phyloP scores from a whole-genome alignment of 148 eudicot genomes.

The Rhododendron vialii region DNA sequence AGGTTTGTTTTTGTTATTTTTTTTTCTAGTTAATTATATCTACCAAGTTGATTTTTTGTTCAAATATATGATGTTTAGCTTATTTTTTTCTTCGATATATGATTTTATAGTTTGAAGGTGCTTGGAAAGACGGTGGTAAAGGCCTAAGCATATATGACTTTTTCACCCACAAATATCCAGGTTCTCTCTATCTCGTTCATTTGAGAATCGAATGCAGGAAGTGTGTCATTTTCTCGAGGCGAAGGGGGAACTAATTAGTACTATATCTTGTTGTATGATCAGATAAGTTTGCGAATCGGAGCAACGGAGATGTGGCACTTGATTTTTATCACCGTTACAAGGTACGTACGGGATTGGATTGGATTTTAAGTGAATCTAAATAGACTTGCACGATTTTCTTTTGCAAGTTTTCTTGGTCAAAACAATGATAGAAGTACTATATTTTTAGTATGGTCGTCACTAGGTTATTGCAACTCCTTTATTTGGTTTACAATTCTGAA shows the following conservation, averaged over 20 bases:
- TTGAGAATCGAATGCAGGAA: no score
- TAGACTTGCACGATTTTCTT: no score
- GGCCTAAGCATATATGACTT: neutral
- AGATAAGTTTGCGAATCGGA: conserved; percentile 14
- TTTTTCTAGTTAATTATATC: neutral
- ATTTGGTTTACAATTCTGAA: neutral
- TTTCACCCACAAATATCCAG: neutral
- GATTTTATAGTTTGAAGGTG: conserved; percentile 4
- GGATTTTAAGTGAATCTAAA: neutral
- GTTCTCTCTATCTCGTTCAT: neutral
- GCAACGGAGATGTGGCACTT: conserved; percentile 17
- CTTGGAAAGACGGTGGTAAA: neutral
- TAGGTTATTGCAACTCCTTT: neutral
- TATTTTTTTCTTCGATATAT: neutral
- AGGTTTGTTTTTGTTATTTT: neutral
- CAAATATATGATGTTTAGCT: neutral
- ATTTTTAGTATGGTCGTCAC: neutral
- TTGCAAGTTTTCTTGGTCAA: no score
- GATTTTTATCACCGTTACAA: conserved; percentile 25
- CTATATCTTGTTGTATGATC: neutral
- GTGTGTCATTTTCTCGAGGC: no score
- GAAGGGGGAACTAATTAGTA: neutral
- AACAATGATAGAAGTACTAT: no score
- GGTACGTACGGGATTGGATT: conserved; percentile 12
- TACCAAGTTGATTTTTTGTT: neutral